Base-by-base conservation (phyloP, 2,329 filamentous ascomycete species). In the Diplocarpon rosae region DNA sequence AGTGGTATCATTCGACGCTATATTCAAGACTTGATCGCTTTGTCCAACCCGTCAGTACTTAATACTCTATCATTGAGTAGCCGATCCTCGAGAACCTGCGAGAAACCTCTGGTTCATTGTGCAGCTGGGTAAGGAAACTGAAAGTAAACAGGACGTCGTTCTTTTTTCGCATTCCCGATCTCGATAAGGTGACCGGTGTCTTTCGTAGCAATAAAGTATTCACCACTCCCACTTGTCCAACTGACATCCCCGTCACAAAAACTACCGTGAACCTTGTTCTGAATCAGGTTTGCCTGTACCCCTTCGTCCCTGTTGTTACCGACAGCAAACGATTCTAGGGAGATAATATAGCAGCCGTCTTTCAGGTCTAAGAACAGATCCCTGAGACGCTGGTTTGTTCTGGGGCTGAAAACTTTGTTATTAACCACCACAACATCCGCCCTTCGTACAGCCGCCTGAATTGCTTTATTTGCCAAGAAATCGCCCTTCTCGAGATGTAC, bases 341-440 rank as follows among this genome's bases (percentile, higher is more conserved):
- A 95, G 34, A 96, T 83, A 45, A 98, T 84, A 63, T 84, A 83
- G 64, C 85, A 89, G 2, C 90, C 90, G 43, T 85, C 75, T 65
- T 95, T 96, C 51, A 96, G 70, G 59, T 98, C 92, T 48, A 98
- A 69, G 59, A 98, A 96, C 69, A 94, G 86, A 56, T 86, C 79
- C 53, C 90, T 78, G 37, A 98, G 71, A 50, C 79, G 77, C 59
- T 86, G 83, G 65, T 96, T 98, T 44, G 95, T 75, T 55, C 82
- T 74, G 12, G 89, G 82, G 5, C 83, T 89, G 65, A 98, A 98
- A 2, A 88, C 92, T 65, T 96, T 89, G 66, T 98, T 98, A 69
- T 98, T 98, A 57, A 96, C 90, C 20, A 98, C 75, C 14, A 98
- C 78, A n/a, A 96, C 89, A 61, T 98, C 92, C 1, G 92, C 90